phyloP scores from a whole-genome alignment of 352 stramenopile species.

The Phytophthora pisi region DNA sequence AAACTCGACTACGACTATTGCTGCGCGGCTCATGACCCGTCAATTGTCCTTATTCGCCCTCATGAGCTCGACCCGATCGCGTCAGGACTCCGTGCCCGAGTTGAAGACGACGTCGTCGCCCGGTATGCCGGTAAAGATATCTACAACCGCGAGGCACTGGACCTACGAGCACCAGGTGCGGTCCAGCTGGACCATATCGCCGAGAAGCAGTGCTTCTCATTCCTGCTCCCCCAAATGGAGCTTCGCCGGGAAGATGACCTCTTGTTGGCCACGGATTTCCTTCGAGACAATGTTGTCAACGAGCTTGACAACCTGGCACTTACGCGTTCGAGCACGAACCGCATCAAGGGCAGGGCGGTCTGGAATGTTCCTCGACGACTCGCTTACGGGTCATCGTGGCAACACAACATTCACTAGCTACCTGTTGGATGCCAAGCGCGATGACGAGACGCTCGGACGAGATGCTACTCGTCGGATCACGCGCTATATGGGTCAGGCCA shows the following conservation, averaged over 20 bases:
- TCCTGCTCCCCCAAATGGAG: conserved; percentile 18
- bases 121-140: conserved; percentile 21
- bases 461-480: conserved; percentile 27
- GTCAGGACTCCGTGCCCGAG: conserved; percentile 8
- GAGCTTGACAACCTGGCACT: conserved; percentile 34
- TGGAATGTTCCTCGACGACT: conserved; percentile 42
- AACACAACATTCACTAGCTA: conserved; percentile 30
- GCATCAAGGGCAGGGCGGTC: conserved; percentile 38
- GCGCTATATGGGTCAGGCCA: conserved; percentile 27
- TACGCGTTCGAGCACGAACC: conserved; percentile 38
- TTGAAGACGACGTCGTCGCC: conserved; percentile 23
- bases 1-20: conserved; percentile 40
- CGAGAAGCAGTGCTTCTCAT: conserved; percentile 46
- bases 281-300: conserved; percentile 35
- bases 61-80: conserved; percentile 23
- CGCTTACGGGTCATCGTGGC: conserved; percentile 28
- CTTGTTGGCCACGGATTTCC: conserved; percentile 6
- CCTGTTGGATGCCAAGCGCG: conserved; percentile 19
- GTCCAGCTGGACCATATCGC: conserved; percentile 45
- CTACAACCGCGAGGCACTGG: conserved; percentile 31
- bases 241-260: conserved; percentile 19
- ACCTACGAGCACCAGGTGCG: conserved; percentile 9
- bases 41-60: conserved; percentile 17
- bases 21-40: conserved; percentile 33
- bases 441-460: conserved; percentile 16